Evolutionary conservation across 495 filamentous ascomycete species (phyloP).

Genomic region (Penicillium dipodomyicola): DNA sequence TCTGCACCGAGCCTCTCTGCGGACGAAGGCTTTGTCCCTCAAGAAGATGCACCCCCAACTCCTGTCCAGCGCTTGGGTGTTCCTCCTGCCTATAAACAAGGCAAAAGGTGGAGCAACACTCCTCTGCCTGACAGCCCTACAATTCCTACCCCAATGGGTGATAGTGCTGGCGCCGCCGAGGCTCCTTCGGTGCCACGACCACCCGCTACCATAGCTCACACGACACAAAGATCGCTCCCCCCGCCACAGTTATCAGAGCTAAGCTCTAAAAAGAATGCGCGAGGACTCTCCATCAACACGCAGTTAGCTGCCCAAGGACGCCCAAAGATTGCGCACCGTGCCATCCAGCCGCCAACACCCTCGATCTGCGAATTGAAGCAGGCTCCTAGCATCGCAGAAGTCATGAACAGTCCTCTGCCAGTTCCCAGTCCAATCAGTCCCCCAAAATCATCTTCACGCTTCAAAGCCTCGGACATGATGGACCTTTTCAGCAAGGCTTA

Average conservation of each 20-base stretch:
- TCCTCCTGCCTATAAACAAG: conserved; percentile 40
- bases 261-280: conserved; percentile 38
- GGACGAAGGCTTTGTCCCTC: conserved; percentile 16
- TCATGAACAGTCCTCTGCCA: conserved; percentile 46
- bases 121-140: conserved; percentile 46
- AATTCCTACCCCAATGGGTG: conserved; percentile 26
- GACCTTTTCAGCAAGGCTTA: conserved; percentile 44
- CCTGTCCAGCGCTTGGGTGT: conserved; percentile 32
- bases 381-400: conserved; percentile 44
- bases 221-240: conserved; percentile 15
- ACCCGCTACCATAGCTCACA: conserved; percentile 16
- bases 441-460: conserved; percentile 25
- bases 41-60: conserved; percentile 16
- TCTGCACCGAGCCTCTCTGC: conserved; percentile 36
- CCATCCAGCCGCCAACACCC: conserved; percentile 45
- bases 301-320: conserved; percentile 34
- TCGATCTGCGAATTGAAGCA: conserved; percentile 26
- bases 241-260: conserved; percentile 20
- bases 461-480: conserved; percentile 45
- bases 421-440: conserved; percentile 21
- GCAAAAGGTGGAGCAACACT: conserved; percentile 37
- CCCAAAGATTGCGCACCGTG: conserved; percentile 38
- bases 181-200: conserved; percentile 6
- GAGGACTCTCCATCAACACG: conserved; percentile 46
- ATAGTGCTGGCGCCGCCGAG: conserved; percentile 12